Evolutionary conservation across 805 yeast species (phyloP), one percentile per base, ranked within the genome.

Genomic region (Ogataea ramenticola): DNA sequence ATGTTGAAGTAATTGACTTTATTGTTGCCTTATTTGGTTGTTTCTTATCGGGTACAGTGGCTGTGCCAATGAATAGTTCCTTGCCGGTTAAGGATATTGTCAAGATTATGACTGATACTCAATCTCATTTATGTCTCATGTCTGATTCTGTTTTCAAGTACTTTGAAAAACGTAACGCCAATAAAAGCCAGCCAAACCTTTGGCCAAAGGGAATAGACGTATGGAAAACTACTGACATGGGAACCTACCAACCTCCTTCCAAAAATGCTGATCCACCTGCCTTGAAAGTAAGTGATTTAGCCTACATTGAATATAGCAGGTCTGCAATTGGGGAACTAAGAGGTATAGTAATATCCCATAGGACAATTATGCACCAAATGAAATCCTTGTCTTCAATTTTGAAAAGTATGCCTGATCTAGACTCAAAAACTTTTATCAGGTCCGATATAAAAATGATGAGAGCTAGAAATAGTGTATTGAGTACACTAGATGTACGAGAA

Each of bases 291-390:
- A 86, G 90, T 1, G 95, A 87, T 55, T 66, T 93, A 46, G 96
- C 98, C 0, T 93, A 93, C 56, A 90, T 93, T 14, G 99, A 93
- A 64, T 93, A 85, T 57, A 79, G 93, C 0, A 77, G 90, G 52
- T 84, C 95, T 1, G 95, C 97, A 0, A 77, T 86, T 24, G 98
- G 98, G 3, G 95, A 90, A 50, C 65, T 89, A 31, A 72, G 96
- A 46, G 99, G 99, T 16, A 95, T 93, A 31, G 96, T 95, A 1
- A 75, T 93, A 58, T 85, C 93, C 21, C 98, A 93, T 60, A 71
- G 87, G 46, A 89, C 96, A 0, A 76, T 93, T 7, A 73, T 85
- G 58, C 91, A 87, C 51, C 99, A 93, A 57, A 86, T 93, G 90
- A 74, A 77, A 48, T 76, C 87, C 39, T 57, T 93, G 21, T 74